phyloP scores from a whole-genome alignment of 805 yeast species.

The Candida ovalis region DNA sequence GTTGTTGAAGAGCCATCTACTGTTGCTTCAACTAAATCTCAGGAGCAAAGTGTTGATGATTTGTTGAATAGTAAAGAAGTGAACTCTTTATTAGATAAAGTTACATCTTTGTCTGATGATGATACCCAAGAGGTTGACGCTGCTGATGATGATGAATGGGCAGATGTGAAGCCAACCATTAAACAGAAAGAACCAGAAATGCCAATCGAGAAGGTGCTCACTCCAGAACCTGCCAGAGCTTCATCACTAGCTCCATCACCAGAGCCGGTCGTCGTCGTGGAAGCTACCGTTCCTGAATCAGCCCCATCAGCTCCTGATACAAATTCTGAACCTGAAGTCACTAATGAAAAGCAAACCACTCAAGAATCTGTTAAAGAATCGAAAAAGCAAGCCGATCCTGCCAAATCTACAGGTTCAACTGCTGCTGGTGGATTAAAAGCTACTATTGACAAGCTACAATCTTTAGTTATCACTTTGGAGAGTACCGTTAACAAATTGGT shows the following conservation, averaged over 20 bases:
- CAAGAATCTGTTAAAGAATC: conserved; percentile 12
- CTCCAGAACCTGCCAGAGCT: no score
- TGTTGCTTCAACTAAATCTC: conserved; percentile 25
- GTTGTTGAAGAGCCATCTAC: conserved; percentile 5
- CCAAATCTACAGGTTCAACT: conserved; percentile 35
- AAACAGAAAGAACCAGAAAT: conserved; percentile 5
- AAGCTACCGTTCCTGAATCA: conserved; percentile 1
- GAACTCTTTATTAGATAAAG: conserved; percentile 44
- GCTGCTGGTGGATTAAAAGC: conserved; percentile 65
- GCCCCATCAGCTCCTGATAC: conserved; percentile 11
- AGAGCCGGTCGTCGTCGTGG: no score
- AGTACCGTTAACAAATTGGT: conserved; percentile 47
- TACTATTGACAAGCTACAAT: conserved; percentile 63
- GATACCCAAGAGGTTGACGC: conserved; percentile 32
- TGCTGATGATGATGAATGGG: conserved; percentile 30
- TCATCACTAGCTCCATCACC: no score
- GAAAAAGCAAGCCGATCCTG: conserved; percentile 15
- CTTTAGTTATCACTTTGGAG: conserved; percentile 56
- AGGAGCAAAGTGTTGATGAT: conserved; percentile 42
- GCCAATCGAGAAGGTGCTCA: no score
- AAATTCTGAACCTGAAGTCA: conserved; percentile 4
- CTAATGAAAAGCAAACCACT: background rate
- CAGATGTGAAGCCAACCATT: conserved; percentile 3
- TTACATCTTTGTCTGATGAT: conserved; percentile 35
- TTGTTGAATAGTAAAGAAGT: conserved; percentile 47